Evolutionary conservation across 2,329 filamentous ascomycete species (phyloP).

Genomic region (Xylariaceae sp.): DNA sequence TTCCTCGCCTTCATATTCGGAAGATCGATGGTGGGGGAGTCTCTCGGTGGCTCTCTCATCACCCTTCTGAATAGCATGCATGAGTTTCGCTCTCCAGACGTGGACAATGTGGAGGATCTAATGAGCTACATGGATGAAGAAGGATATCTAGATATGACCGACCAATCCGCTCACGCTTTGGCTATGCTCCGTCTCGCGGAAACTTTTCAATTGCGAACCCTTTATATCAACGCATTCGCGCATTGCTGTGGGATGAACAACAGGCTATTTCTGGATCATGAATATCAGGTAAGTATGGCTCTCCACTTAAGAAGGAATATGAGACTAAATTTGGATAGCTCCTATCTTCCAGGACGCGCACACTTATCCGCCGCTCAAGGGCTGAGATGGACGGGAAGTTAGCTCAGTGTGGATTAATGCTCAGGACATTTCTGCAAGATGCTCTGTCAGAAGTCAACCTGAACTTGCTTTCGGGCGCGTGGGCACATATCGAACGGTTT

Average conservation of each 20-base stretch:
- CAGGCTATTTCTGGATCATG: constrained; percentile 49
- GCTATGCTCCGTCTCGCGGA: constrained; percentile 67
- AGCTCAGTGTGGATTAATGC: constrained; percentile 50
- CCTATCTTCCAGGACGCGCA: constrained; percentile 52
- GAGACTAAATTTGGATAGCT: too few species aligned
- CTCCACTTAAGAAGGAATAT: too few species aligned
- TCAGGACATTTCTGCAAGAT: constrained; percentile 66
- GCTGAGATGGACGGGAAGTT: constrained; percentile 64
- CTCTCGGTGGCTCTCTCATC: constrained; percentile 61
- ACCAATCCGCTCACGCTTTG: constrained; percentile 64
- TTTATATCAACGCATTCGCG: constrained; percentile 70
- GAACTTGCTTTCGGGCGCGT: constrained; percentile 57
- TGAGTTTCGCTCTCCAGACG: constrained; percentile 51
- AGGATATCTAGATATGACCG: constrained; percentile 65
- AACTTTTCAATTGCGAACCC: constrained; percentile 54
- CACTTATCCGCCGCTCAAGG: constrained; percentile 60
- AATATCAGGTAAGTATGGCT: constrained; percentile 53
- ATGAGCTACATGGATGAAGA: constrained; percentile 63
- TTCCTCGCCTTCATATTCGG: constrained; percentile 68
- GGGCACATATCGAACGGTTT: constrained; percentile 69
- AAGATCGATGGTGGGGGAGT: constrained; percentile 62
- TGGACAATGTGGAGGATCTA: constrained; percentile 58
- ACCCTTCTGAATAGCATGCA: constrained; percentile 62
- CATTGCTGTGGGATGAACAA: constrained; percentile 78
- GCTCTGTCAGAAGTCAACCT: constrained; percentile 64